Evolutionary conservation across 192 early-diverging fungal genomes (phyloP).

Genomic region (Pilaira anomala): DNA sequence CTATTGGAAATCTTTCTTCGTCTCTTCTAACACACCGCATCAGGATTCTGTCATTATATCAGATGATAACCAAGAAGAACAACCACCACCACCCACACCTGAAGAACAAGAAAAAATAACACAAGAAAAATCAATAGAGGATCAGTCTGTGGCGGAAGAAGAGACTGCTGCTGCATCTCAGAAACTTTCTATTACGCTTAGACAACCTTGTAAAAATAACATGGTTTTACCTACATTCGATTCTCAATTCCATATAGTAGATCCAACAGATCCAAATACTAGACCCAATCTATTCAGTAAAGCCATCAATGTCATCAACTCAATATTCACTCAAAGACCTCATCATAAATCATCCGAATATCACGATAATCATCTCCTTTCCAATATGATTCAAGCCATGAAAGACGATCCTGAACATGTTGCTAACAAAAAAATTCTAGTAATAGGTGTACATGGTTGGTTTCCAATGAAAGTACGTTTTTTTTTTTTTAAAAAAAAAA

Average conservation of each 20-base stretch:
- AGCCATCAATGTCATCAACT: constrained; percentile 7
- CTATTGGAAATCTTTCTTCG: constrained; percentile 13
- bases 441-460: constrained; percentile 92
- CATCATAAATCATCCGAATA: constrained; percentile 2
- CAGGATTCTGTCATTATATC: constrained; percentile 12
- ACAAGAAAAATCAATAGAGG: no score
- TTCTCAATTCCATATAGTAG: constrained; percentile 19
- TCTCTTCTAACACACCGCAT: not conserved
- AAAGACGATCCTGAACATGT: constrained; percentile 15
- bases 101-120: not conserved
- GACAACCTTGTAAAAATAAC: constrained; percentile 10
- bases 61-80: constrained; percentile 3
- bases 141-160: no score
- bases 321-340: constrained; percentile 10
- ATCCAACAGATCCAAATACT: not conserved
- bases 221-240: constrained; percentile 32
- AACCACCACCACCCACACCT: not conserved
- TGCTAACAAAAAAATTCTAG: constrained; percentile 54
- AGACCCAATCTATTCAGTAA: not conserved
- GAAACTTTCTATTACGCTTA: no score
- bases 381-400: constrained; percentile 18
- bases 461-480: constrained; percentile 75
- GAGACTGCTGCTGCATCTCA: no score
- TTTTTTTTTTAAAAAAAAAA: not conserved
- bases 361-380: not conserved